Evolutionary conservation across 768 basidiomycete species (phyloP).

Genomic region (Mycena galericulata): DNA sequence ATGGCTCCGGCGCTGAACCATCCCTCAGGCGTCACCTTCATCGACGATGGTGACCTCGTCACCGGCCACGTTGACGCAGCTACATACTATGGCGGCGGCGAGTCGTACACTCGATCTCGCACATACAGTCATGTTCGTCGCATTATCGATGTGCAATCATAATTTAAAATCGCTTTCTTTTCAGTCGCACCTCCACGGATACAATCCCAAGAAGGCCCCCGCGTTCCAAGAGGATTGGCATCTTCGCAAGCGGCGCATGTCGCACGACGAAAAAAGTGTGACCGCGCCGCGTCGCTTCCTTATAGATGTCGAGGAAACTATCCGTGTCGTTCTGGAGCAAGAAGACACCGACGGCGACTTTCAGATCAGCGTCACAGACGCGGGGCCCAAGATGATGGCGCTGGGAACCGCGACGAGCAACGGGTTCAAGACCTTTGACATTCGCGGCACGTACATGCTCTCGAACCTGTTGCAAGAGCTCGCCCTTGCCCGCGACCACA

Average conservation of each 20-base stretch:
- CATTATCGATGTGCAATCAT: slow-evolving; percentile 23
- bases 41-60: slow-evolving; percentile 72
- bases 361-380: slow-evolving; percentile 96
- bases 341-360: slow-evolving; percentile 98
- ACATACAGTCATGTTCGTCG: slow-evolving; percentile 87
- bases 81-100: slow-evolving; percentile 85
- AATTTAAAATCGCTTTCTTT: slow-evolving; percentile 24
- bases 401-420: slow-evolving; percentile 97
- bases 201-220: slow-evolving; percentile 76
- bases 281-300: slow-evolving; percentile 89
- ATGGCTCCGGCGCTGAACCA: slow-evolving; percentile 79
- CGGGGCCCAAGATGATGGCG: slow-evolving; percentile 95
- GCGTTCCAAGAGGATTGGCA: slow-evolving; percentile 85
- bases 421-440: slow-evolving; percentile 98
- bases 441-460: slow-evolving; percentile 98
- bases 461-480: slow-evolving; percentile 99
- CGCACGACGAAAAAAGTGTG: slow-evolving; percentile 91
- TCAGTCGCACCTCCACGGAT: slow-evolving; percentile 79
- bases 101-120: slow-evolving; percentile 83
- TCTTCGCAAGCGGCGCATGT: slow-evolving; percentile 80
- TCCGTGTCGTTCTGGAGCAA: slow-evolving; percentile 95
- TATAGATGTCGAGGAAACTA: slow-evolving; percentile 98
- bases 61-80: slow-evolving; percentile 76
- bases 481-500: slow-evolving; percentile 94
- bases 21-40: slow-evolving; percentile 72